Evolutionary conservation across 116 monocot genomes (phyloP).

Genomic region (Thalassia testudinum): DNA sequence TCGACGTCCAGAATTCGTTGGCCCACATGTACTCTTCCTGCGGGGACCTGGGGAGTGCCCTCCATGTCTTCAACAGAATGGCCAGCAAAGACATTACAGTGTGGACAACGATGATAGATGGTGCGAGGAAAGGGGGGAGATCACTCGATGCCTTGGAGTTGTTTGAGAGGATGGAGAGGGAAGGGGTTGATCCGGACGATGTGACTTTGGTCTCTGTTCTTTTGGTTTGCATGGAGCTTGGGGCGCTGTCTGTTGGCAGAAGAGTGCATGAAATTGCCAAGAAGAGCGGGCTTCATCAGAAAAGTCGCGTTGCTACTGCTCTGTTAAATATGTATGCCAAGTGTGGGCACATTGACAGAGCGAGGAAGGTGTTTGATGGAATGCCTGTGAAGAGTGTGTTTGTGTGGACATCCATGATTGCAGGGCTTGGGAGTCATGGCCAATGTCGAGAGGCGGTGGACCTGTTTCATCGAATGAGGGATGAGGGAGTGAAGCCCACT

Average conservation of each 20-base stretch:
- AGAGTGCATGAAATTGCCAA: constrained; percentile 5
- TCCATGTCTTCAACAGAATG: constrained; percentile 16
- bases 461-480: constrained; percentile 19
- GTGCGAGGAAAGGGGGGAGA: constrained; percentile 5
- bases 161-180: constrained; percentile 22
- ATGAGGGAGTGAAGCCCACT: constrained; percentile 10
- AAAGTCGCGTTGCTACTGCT: constrained; percentile 19
- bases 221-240: constrained; percentile 18
- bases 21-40: constrained; percentile 13
- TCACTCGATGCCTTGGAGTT: constrained; percentile 14
- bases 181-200: constrained; percentile 14
- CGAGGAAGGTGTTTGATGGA: constrained; percentile 12
- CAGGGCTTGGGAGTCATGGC: constrained; percentile 28
- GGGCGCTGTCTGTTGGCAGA: constrained; percentile 16
- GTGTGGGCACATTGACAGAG: constrained; percentile 26
- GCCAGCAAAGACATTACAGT: constrained; percentile 12
- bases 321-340: constrained; percentile 50
- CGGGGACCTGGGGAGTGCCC: neutral
- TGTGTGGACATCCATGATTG: constrained; percentile 37
- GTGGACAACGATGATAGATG: constrained; percentile 26
- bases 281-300: constrained; percentile 2
- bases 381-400: constrained; percentile 12
- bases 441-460: constrained; percentile 17
- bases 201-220: constrained; percentile 25
- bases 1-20: constrained; percentile 14